Percentiles rank a stretch among this genome's conserved stretches.
phyloP scores from a whole-genome alignment of 2,329 filamentous ascomycete genomes.

The Plenodomus tracheiphilus region DNA sequence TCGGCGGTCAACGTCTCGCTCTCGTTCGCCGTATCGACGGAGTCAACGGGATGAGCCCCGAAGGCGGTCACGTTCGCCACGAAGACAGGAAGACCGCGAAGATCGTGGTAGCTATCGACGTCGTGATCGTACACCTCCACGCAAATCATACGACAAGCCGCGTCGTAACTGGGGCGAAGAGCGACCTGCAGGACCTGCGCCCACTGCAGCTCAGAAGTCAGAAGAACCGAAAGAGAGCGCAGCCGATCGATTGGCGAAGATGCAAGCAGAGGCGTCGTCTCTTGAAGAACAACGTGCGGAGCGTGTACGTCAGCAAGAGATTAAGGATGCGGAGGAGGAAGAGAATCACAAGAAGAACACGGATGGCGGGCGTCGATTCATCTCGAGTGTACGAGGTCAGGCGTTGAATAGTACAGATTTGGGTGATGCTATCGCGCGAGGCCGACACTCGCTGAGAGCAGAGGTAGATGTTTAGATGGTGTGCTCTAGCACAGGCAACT shows the following conservation, averaged over 20 bases:
- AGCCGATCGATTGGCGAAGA: slow-evolving; percentile 37
- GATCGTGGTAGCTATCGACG: slow-evolving; percentile 22
- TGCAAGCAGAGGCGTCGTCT: slow-evolving; percentile 39
- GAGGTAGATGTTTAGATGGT: slow-evolving; percentile 20
- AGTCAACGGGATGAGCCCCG: slow-evolving; percentile 19
- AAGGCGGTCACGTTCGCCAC: slow-evolving; percentile 19
- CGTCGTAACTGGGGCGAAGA: slow-evolving; percentile 15
- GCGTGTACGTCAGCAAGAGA: slow-evolving; percentile 35
- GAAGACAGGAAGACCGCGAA: slow-evolving; percentile 17
- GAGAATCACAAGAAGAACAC: slow-evolving; percentile 25
- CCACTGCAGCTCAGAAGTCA: slow-evolving; percentile 1
- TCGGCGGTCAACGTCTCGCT: slow-evolving; percentile 22
- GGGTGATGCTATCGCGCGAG: slow-evolving; percentile 34
- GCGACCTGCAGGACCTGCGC: slow-evolving; percentile 8
- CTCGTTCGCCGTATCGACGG: slow-evolving; percentile 25
- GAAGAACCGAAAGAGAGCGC: slow-evolving; percentile 17
- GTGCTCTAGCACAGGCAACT: background rate
- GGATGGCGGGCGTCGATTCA: slow-evolving; percentile 31
- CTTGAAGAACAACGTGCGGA: slow-evolving; percentile 39
- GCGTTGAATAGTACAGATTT: slow-evolving; percentile 27
- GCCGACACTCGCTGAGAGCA: slow-evolving; percentile 21
- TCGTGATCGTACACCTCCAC: slow-evolving; percentile 24
- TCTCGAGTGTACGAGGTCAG: slow-evolving; percentile 26
- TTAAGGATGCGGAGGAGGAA: slow-evolving; percentile 40
- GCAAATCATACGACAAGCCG: slow-evolving; percentile 10